Base-by-base conservation (phyloP, 208 protist genomes). In the Trypanosoma platydactyli region DNA sequence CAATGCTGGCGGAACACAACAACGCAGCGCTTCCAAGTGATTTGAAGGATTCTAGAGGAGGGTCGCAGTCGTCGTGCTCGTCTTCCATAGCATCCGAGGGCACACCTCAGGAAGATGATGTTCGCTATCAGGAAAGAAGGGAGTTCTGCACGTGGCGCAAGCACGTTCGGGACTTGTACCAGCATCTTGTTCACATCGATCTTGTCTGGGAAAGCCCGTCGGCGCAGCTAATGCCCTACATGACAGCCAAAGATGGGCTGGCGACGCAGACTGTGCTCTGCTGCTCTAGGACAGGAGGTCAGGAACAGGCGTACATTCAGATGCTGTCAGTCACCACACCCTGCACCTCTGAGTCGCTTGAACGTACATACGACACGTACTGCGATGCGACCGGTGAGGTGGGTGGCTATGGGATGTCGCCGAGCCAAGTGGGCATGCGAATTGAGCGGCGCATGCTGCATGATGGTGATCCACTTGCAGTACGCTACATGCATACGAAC, bases 91-190 rank as follows among this genome's bases (percentile, higher is more conserved):
- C 22, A 25, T 13, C 75, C 68, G 55, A 27, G 41, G 62, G 64
- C 18, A 76, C 73, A 3, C 42, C 60, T 3, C 60, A 77, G 13
- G 59, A 70, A 4, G 30, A 50, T 20, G 50, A 29, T 24, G 46
- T 41, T 46, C 64, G 77, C 6, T 96, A 96, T 61, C 88, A 92
- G 48, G 83, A 96, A 51, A 82, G 64, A 24, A 56, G 52, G 35
- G 73, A 81, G 24, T 97, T 93, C 66, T 80, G 74, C 56, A 94
- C 88, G 44, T 97, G 92, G 89, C 86, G 89, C 38, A 97, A 97
- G 69, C 92, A 97, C 69, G 74, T 76, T 11, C 78, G 84, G 29
- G 72, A 95, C 73, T 65, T 95, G 50, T 97, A 97, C 48, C 92
- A 97, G 71, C 78, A 86, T 24, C 77, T 97, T 22, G 68, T 93